These are phyloP conservation scores for Paramarasmius palmivorus DNA, from an alignment of 1,284 basidiomycete genomes.

Conservation along the genomic window DNA sequence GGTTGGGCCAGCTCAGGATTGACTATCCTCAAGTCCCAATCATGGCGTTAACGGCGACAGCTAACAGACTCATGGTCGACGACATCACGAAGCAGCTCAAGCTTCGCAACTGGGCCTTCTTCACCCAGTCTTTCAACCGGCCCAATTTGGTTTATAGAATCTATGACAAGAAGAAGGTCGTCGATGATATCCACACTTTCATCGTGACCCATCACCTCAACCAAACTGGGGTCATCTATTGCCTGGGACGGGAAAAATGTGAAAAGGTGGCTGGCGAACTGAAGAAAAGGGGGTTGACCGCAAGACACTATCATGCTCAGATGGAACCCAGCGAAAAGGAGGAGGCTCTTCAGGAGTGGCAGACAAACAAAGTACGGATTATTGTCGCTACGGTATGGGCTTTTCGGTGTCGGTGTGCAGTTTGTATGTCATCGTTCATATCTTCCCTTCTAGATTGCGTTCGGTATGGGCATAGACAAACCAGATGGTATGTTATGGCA, in stretches of 20 bases:
- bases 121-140: conserved; percentile 91
- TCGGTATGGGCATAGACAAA: conserved; percentile 81
- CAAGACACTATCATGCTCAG: conserved; percentile 87
- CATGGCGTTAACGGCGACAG: conserved; percentile 96
- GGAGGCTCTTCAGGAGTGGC: conserved; percentile 75
- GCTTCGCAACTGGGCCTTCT: conserved; percentile 59
- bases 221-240: conserved; percentile 90
- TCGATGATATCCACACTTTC: conserved; percentile 72
- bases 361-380: conserved; percentile 69
- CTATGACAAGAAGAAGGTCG: conserved; percentile 57
- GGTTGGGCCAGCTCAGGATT: conserved; percentile 67
- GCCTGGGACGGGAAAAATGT: conserved; percentile 69
- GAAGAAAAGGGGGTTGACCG: conserved; percentile 58
- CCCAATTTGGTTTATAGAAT: conserved; percentile 88
- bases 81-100: conserved; percentile 79
- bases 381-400: conserved; percentile 86
- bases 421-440: conserved; percentile 12
- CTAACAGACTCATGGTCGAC: conserved; percentile 72
- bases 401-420: conserved; percentile 4
- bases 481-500: conserved; percentile 40
- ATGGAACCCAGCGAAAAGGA: conserved; percentile 70
- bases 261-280: conserved; percentile 78
- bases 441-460: conserved; percentile 62
- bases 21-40: conserved; percentile 83
- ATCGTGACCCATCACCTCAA: conserved; percentile 61